Percentiles rank a stretch among this genome's conserved stretches.
These are phyloP conservation scores for Gynandropsis gynandra DNA, from an alignment of 345 rosid genomes.

Conservation along the genomic window DNA sequence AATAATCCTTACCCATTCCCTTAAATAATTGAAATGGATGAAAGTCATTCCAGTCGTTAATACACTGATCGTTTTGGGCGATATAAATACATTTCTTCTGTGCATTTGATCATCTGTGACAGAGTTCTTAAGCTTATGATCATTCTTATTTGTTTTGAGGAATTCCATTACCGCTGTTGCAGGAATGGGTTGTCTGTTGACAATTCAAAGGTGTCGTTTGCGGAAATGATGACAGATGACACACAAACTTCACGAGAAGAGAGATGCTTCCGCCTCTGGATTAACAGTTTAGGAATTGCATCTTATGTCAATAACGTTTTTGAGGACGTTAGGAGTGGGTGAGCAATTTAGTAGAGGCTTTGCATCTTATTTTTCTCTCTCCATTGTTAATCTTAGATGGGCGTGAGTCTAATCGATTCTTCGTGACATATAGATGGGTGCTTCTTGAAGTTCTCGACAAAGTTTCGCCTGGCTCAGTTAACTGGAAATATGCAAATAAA, in stretches of 20 bases:
- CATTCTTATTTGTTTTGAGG: not conserved
- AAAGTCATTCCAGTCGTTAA: not conserved
- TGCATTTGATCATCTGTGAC: not conserved
- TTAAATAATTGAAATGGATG: constrained; percentile 1
- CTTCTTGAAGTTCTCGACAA: constrained; percentile 43
- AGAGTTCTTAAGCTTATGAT: constrained; percentile 9
- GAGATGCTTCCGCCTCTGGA: constrained; percentile 98
- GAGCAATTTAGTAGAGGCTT: constrained; percentile 21
- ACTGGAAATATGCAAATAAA: constrained; percentile 34
- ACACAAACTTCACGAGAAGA: constrained; percentile 88
- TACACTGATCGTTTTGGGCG: not conserved
- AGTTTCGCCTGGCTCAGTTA: constrained; percentile 31
- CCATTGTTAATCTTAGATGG: constrained; percentile 2
- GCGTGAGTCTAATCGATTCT: constrained; percentile 20
- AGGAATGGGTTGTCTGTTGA: constrained; percentile 83
- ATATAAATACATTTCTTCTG: not conserved
- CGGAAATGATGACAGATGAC: constrained; percentile 99
- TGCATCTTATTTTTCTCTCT: constrained; percentile 1
- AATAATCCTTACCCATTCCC: constrained; percentile 5
- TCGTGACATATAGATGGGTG: constrained; percentile 63
- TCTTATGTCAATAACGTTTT: constrained; percentile 78
- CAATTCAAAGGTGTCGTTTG: constrained; percentile 54
- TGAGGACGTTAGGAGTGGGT: constrained; percentile 96
- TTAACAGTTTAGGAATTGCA: constrained; percentile 82
- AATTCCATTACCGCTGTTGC: constrained; percentile 28